phyloP scores from a whole-genome alignment of 2,329 filamentous ascomycete species.

The Fusarium mexicanum region DNA sequence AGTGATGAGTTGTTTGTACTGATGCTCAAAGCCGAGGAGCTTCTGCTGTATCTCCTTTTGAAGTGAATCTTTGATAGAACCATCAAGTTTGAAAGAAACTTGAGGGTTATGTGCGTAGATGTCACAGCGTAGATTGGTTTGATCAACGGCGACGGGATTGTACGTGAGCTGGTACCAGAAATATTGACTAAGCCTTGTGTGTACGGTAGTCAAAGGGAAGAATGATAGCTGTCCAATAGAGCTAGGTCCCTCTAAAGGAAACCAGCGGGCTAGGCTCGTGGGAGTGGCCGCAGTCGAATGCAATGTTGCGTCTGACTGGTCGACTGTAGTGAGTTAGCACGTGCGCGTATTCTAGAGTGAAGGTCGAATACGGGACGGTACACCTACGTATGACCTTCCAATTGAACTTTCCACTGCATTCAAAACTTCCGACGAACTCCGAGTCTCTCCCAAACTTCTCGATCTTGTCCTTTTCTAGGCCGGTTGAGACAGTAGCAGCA shows the following conservation, averaged over 20 bases:
- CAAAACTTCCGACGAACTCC: not conserved
- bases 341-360: accelerated
- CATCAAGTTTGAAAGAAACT: no score
- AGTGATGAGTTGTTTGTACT: not conserved
- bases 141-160: not conserved
- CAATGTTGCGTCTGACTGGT: not conserved
- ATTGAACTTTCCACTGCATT: not conserved
- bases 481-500: accelerated
- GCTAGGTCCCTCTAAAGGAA: no score
- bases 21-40: not conserved
- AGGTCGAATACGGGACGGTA: accelerated
- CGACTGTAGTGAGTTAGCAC: not conserved
- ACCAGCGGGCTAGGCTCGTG: no score
- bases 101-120: not conserved
- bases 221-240: not conserved
- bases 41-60: not conserved
- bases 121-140: not conserved
- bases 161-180: not conserved
- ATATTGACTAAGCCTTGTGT: accelerated
- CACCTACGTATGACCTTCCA: not conserved
- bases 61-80: not conserved
- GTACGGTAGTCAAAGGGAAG: not conserved
- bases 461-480: accelerated
- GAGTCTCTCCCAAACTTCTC: no score
- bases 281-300: no score